Evolutionary conservation across 2,329 filamentous ascomycete species (phyloP).

Genomic region (Epichloe coenophiala): DNA sequence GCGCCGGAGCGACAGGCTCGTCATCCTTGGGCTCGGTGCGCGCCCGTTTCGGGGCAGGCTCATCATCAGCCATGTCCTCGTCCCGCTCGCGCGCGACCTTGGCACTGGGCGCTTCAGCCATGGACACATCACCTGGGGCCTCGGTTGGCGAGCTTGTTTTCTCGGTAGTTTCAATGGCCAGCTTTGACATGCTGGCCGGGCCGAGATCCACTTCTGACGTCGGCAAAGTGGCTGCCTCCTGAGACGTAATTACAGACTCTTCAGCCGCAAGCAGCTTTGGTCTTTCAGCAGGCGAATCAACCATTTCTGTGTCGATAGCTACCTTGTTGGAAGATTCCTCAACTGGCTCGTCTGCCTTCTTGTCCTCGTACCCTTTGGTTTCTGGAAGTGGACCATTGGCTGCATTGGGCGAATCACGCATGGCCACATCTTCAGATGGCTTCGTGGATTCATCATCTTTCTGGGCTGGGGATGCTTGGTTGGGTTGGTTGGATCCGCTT

Average conservation of each 20-base stretch:
- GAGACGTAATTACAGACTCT: constrained; percentile 6
- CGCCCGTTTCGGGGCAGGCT: constrained; percentile 67
- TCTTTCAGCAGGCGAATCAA: constrained; percentile 11
- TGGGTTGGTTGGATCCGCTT: not conserved
- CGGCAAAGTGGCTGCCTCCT: constrained; percentile 11
- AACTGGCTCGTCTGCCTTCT: not conserved
- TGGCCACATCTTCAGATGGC: constrained; percentile 1
- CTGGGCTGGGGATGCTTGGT: not conserved
- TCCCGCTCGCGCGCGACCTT: constrained; percentile 68
- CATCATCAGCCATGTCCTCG: constrained; percentile 49
- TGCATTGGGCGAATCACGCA: not conserved
- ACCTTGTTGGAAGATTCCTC: not conserved
- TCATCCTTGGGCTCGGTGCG: constrained; percentile 50
- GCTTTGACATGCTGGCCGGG: constrained; percentile 24
- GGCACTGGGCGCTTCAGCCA: constrained; percentile 39
- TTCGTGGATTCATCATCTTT: not conserved
- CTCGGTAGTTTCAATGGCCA: constrained; percentile 24
- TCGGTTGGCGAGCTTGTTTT: constrained; percentile 14
- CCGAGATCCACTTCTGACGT: constrained; percentile 22
- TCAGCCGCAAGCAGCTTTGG: constrained; percentile 6
- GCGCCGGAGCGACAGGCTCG: constrained; percentile 10
- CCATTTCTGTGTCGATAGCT: constrained; percentile 13
- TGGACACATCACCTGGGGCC: constrained; percentile 30
- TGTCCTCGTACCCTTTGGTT: not conserved
- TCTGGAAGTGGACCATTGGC: not conserved